Evolutionary conservation across 1,284 basidiomycete genomes (phyloP).

Genomic region (Ustilago hordei): DNA sequence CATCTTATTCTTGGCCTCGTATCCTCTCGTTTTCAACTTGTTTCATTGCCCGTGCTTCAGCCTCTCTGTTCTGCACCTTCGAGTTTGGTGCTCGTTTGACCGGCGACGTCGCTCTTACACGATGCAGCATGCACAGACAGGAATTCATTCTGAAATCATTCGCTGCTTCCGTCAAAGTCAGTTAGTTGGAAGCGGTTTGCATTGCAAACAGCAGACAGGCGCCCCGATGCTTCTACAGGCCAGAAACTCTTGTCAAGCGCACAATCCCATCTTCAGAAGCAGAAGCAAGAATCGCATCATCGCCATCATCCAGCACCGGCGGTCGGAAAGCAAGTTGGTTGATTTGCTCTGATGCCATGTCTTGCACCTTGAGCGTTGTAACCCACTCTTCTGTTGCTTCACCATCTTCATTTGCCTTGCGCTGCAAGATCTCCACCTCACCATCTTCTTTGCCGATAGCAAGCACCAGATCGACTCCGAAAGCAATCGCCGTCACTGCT

Average conservation of each 20-base stretch:
- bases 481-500: conserved; percentile 52
- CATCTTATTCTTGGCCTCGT: conserved; percentile 12
- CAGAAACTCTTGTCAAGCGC: conserved; percentile 35
- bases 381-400: conserved; percentile 22
- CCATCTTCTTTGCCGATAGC: conserved; percentile 97
- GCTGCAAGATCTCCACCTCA: conserved; percentile 77
- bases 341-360: conserved; percentile 61
- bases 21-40: neutral
- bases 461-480: conserved; percentile 71
- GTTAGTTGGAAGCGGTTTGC: neutral
- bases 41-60: neutral
- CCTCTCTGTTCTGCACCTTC: neutral
- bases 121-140: neutral
- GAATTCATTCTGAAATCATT: neutral
- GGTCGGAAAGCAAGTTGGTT: conserved; percentile 60
- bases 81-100: neutral
- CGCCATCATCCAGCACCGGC: conserved; percentile 39
- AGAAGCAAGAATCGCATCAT: conserved; percentile 51
- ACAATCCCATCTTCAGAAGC: conserved; percentile 58
- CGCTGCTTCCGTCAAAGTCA: neutral
- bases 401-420: neutral
- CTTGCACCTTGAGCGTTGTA: conserved; percentile 23
- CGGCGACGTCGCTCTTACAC: neutral
- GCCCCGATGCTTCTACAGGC: conserved; percentile 8
- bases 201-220: too few species aligned